phyloP scores from a whole-genome alignment of 345 rosid genomes.

The Populus ilicifolia region DNA sequence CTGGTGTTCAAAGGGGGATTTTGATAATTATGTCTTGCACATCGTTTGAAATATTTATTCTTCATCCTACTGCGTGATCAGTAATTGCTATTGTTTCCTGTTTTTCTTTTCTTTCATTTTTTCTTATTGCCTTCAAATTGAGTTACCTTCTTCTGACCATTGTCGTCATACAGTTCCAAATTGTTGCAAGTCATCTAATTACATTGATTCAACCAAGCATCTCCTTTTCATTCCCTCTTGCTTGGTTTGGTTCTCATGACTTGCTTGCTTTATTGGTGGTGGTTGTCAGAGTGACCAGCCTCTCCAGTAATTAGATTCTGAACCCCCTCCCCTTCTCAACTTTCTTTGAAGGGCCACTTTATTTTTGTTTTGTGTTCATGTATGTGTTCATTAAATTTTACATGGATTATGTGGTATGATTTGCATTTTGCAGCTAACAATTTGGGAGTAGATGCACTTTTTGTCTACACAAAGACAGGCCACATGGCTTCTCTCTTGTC shows the following conservation, averaged over 20 bases:
- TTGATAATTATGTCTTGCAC: not conserved
- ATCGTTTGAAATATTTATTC: not conserved
- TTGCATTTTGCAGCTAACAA: constrained; percentile 73
- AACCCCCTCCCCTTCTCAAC: not conserved
- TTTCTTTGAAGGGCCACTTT: not conserved
- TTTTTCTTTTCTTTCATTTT: not conserved
- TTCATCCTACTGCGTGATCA: not conserved
- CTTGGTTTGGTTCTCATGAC: not conserved
- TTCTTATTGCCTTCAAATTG: not conserved
- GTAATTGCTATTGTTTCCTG: not conserved
- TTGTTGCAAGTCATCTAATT: not conserved
- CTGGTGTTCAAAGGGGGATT: not conserved
- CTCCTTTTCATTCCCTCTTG: not conserved
- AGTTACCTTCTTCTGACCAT: not conserved
- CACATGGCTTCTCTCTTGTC: constrained; percentile 96
- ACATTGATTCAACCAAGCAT: not conserved
- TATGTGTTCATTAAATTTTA: not conserved
- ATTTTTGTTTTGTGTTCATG: not conserved
- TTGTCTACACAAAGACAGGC: constrained; percentile 86
- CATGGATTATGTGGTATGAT: not conserved
- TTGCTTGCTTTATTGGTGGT: not conserved
- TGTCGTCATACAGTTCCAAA: not conserved
- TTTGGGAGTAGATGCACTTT: constrained; percentile 83
- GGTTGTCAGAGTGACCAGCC: not conserved
- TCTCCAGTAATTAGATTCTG: not conserved